phyloP scores from a whole-genome alignment of 495 filamentous ascomycete genomes.

The Sordaria brevicollis region DNA sequence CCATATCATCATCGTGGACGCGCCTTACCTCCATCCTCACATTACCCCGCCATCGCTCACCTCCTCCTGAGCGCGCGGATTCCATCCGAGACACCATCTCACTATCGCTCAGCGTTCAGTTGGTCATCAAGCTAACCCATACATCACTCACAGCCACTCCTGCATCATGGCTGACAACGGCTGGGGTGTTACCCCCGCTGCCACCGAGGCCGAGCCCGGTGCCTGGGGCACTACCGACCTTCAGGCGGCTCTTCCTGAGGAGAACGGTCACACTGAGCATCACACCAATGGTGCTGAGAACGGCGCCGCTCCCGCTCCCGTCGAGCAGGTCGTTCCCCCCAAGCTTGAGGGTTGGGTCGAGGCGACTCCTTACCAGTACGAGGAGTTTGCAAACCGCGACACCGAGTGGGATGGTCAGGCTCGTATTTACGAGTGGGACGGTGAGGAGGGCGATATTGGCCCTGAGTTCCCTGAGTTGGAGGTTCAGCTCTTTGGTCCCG shows the following conservation, averaged over 20 bases:
- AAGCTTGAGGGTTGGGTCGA: slow-evolving; percentile 40
- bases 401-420: slow-evolving; percentile 37
- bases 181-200: neutral
- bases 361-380: slow-evolving; percentile 45
- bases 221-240: slow-evolving; percentile 9
- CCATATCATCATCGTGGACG: neutral
- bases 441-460: slow-evolving; percentile 76
- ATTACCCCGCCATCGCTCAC: neutral
- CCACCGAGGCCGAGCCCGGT: neutral
- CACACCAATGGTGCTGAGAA: neutral
- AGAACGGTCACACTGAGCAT: neutral
- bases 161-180: neutral
- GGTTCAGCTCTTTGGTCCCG: slow-evolving; percentile 53
- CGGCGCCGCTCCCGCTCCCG: neutral
- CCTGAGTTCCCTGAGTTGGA: slow-evolving; percentile 61
- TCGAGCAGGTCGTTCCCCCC: neutral
- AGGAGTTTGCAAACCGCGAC: slow-evolving; percentile 22
- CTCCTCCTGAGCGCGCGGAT: neutral
- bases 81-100: neutral
- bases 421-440: slow-evolving; percentile 70
- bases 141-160: neutral
- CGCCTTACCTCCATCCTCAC: neutral
- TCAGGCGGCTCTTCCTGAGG: slow-evolving; percentile 8
- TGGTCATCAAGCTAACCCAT: neutral
- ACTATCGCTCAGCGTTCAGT: neutral